Base-by-base conservation (phyloP, 768 basidiomycete genomes). In the Hericium coralloides region DNA sequence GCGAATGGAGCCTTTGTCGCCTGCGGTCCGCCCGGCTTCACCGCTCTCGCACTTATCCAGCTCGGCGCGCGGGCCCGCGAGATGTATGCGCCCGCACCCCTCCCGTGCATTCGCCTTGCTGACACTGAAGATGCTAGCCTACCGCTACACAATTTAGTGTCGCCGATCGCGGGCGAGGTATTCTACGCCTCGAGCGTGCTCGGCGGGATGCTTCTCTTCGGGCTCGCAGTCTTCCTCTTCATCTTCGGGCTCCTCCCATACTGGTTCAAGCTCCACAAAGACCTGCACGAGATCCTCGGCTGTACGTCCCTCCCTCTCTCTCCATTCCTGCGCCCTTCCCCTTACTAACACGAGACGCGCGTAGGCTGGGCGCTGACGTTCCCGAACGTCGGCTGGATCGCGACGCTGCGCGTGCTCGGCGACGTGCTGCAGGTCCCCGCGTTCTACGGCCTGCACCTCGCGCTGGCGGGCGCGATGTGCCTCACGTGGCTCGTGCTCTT, bases 321-420 rank as follows among this genome's bases (percentile, higher is more conserved):
- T n/a, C n/a, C n/a, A n/a, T n/a, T 38, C 25, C 48, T 38, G 18
- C 36, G n/a, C 20, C 48, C 31, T 43, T 55, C 45, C 50, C 14
- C 0, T 23, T 25, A 23, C 37, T 26, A 2, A 10, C 10, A 15
- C 20, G 17, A n/a, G n/a, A n/a, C n/a, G 7, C 31, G 38, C 39
- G 1, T 49, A 73, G 72, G 70, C 61, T 76, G 76, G 76, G 76
- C 76, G 3, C 59, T 78, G 53, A 77, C 76, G 0, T 78, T 78
- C 64, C 76, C 76, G 4, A 77, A 76, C 58, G 73, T 77, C 18
- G 76, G 77, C 36, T 79, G 76, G 76, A 79, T 79, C 49, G 67
- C 71, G 14, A 71, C 70, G 7, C 59, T 75, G 17, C 69, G 74
- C 41, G 67, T 73, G 37, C 64, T 78, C 23, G 76, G 73, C 20